phyloP scores from a whole-genome alignment of 805 yeast genomes.

The Starmerella asiatica region DNA sequence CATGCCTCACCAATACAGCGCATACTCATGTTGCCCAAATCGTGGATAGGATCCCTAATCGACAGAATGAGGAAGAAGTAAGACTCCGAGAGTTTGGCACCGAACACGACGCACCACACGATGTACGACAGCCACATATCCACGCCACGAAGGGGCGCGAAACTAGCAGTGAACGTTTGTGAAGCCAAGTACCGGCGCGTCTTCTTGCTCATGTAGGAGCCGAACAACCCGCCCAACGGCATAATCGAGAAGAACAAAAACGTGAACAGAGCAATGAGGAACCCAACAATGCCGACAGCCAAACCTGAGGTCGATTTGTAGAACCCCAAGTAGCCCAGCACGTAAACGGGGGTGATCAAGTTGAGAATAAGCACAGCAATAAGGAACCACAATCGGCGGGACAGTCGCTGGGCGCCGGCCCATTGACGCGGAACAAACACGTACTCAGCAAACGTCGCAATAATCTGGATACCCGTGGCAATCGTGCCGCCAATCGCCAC shows the following conservation, averaged over 20 bases:
- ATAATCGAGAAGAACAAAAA: slow-evolving; percentile 74
- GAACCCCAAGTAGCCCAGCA: slow-evolving; percentile 62
- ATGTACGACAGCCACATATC: slow-evolving; percentile 95
- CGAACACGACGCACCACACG: slow-evolving; percentile 78
- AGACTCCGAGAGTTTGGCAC: slow-evolving; percentile 81
- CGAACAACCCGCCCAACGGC: slow-evolving; percentile 95
- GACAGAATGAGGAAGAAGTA: slow-evolving; percentile 83
- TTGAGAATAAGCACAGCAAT: slow-evolving; percentile 52
- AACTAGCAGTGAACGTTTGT: slow-evolving; percentile 90
- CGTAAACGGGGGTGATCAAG: slow-evolving; percentile 74
- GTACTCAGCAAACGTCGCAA: slow-evolving; percentile 89
- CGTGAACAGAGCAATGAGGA: slow-evolving; percentile 77
- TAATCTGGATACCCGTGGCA: slow-evolving; percentile 66
- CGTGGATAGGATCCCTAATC: slow-evolving; percentile 87
- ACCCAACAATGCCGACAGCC: slow-evolving; percentile 71
- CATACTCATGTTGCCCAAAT: slow-evolving; percentile 69
- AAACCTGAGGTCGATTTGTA: slow-evolving; percentile 54
- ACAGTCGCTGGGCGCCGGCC: slow-evolving; percentile 97
- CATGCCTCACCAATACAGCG: slow-evolving; percentile 93
- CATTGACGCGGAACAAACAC: slow-evolving; percentile 91
- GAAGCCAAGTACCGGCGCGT: slow-evolving; percentile 84
- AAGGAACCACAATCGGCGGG: slow-evolving; percentile 74
- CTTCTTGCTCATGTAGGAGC: slow-evolving; percentile 75
- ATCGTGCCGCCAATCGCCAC: slow-evolving; percentile 85
- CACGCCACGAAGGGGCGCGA: slow-evolving; percentile 63